Evolutionary conservation across 2,329 filamentous ascomycete genomes (phyloP).

Genomic region (Colletotrichum siamense): DNA sequence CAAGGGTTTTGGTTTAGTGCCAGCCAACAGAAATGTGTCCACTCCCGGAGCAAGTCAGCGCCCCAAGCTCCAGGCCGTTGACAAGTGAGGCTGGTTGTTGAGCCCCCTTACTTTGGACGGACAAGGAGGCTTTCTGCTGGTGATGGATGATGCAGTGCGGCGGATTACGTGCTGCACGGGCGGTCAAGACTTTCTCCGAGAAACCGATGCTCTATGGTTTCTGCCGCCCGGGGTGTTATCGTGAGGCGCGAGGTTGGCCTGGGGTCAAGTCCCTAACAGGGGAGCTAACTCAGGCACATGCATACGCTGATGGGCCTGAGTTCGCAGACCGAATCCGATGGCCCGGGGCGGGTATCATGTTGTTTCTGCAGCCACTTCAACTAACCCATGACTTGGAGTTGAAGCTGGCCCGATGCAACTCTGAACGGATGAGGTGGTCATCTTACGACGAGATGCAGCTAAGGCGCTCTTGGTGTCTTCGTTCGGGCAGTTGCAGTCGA

Average conservation of each 20-base stretch:
- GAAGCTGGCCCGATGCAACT: neutral
- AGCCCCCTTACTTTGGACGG: neutral
- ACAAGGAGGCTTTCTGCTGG: neutral
- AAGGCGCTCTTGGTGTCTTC: neutral
- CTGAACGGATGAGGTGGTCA: neutral
- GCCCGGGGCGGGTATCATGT: neutral
- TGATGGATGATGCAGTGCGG: neutral
- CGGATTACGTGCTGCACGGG: neutral
- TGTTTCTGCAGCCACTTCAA: neutral
- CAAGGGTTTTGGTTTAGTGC: neutral
- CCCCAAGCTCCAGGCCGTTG: neutral
- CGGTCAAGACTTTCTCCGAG: neutral
- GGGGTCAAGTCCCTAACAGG: neutral
- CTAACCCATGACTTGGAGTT: neutral
- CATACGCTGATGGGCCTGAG: constrained; percentile 11
- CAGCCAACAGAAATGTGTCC: neutral
- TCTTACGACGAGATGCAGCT: neutral
- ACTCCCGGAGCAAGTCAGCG: neutral
- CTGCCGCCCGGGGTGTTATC: constrained; percentile 6
- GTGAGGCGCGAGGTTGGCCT: neutral
- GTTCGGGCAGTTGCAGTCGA: neutral
- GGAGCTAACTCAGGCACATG: constrained; percentile 19
- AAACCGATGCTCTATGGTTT: neutral
- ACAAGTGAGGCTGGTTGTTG: neutral
- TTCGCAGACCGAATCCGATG: neutral